phyloP scores from a whole-genome alignment of 768 basidiomycete species.

The Phaeotremella fagi region DNA sequence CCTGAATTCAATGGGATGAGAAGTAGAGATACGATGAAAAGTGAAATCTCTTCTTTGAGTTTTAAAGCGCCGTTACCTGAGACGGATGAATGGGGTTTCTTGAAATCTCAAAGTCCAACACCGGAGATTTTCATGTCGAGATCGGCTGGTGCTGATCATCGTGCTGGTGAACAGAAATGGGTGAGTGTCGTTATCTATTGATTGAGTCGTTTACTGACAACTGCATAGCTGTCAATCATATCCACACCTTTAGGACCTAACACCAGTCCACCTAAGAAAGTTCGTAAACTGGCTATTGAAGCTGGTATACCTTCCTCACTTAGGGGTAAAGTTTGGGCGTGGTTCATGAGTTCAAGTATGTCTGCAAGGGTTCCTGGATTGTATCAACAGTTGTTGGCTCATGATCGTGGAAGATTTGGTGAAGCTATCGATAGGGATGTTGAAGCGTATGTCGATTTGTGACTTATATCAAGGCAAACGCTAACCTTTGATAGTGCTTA shows the following conservation, averaged over 20 bases:
- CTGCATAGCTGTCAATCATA: conserved; percentile 33
- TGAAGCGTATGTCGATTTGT: conserved; percentile 23
- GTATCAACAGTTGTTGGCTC: conserved; percentile 36
- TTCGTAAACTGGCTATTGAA: conserved; percentile 38
- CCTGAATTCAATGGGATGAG: neutral
- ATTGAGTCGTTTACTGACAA: neutral
- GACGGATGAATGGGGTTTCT: conserved; percentile 45
- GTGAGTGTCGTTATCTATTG: conserved; percentile 12
- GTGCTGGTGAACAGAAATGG: conserved; percentile 39
- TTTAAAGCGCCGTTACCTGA: conserved; percentile 19
- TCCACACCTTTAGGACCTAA: conserved; percentile 22
- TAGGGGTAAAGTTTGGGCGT: conserved; percentile 42
- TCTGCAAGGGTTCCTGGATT: conserved; percentile 30
- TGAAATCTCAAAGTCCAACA: conserved; percentile 32
- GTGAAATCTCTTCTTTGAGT: neutral
- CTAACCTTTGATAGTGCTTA: conserved; percentile 33
- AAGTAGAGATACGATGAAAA: neutral
- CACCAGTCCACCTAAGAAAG: conserved; percentile 31
- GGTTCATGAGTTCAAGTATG: conserved; percentile 35
- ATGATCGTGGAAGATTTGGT: conserved; percentile 26
- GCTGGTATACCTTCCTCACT: conserved; percentile 36
- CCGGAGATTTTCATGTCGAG: conserved; percentile 36
- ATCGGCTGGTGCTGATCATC: conserved; percentile 24
- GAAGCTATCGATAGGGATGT: conserved; percentile 36
- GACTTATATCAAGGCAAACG: too few relatives aligned